Evolutionary conservation across 345 rosid species (phyloP).

Genomic region (Durio zibethinus): DNA sequence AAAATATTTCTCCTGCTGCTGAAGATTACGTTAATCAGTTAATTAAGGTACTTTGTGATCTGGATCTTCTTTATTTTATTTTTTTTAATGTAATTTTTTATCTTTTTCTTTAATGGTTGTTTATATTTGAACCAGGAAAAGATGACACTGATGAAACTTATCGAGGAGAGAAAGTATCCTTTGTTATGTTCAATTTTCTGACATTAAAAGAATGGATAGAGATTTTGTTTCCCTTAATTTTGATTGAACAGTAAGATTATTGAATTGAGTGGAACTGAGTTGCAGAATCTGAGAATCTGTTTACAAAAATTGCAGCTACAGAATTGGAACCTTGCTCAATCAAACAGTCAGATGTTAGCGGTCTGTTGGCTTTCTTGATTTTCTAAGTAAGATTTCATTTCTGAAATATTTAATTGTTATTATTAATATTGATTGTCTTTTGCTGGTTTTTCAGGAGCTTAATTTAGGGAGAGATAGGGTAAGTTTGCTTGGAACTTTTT

Average conservation of each 20-base stretch:
- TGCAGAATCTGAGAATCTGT: slow-evolving; percentile 40
- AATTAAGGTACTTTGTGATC: slow-evolving; percentile 31
- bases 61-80: neutral
- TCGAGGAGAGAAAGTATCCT: slow-evolving; percentile 80
- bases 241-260: slow-evolving; percentile 44
- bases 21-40: slow-evolving; percentile 42
- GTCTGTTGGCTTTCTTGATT: slow-evolving; percentile 31
- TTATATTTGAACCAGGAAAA: slow-evolving; percentile 53
- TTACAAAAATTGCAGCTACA: slow-evolving; percentile 54
- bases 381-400: slow-evolving; percentile 1
- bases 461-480: slow-evolving; percentile 58
- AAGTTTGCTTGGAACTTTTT: neutral
- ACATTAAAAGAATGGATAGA: neutral
- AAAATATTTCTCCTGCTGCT: slow-evolving; percentile 14
- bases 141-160: slow-evolving; percentile 47
- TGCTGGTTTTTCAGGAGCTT: slow-evolving; percentile 42
- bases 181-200: slow-evolving; percentile 2
- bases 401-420: neutral
- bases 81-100: neutral
- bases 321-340: slow-evolving; percentile 60
- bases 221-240: slow-evolving; percentile 29
- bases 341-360: slow-evolving; percentile 54
- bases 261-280: slow-evolving; percentile 46
- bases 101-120: neutral
- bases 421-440: slow-evolving; percentile 3